Base-by-base conservation (phyloP, 768 basidiomycete species). In the Collybia sp. region DNA sequence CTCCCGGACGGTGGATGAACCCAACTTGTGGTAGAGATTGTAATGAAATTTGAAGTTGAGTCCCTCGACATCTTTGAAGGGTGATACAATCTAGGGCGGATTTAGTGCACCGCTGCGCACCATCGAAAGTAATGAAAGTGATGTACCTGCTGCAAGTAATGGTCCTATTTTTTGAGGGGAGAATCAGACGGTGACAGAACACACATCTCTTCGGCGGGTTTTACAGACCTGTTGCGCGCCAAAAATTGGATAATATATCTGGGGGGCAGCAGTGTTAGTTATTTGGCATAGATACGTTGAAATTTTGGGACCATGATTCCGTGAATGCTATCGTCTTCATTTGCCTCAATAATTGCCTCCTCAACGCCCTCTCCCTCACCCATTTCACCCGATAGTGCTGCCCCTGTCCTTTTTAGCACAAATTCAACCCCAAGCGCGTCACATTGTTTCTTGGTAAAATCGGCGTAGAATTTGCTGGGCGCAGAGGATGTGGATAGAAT, bases 231-330 rank as follows among this genome's bases (percentile, higher is more conserved):
- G 91, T 50, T 82, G 83, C 31, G 73, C 80, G 17, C 95, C 95
- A 58, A 90, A 96, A 53, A 97, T 95, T 1, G 96, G 96, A 67
- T 91, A 99, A 66, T 97, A 96, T 10, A 94, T 89, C 91, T 93
- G 53, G n/a, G n/a, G n/a, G n/a, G n/a, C n/a, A 25, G 25, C 25
- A 25, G 25, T 25, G 8, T 25, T 25, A 25, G 25, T 25, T 25
- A 3, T 25, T 25, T 25, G 3, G 8, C 8, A 25, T 8, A 25
- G 25, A 25, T 25, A 25, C 25, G 25, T 8, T 25, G 25, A 25
- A 25, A 25, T 25, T 25, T 25, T 17, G 55, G 50, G 53, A 94
- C 96, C 94, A 98, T 96, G 59, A 99, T 93, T 8, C 95, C 95
- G 65, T 95, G 82, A 9, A 95, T 80, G 45, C 70, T 73, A 12